Conservation (phyloP, 2,329 filamentous ascomycete species). For the Amauroascus verrucosus region DNA sequence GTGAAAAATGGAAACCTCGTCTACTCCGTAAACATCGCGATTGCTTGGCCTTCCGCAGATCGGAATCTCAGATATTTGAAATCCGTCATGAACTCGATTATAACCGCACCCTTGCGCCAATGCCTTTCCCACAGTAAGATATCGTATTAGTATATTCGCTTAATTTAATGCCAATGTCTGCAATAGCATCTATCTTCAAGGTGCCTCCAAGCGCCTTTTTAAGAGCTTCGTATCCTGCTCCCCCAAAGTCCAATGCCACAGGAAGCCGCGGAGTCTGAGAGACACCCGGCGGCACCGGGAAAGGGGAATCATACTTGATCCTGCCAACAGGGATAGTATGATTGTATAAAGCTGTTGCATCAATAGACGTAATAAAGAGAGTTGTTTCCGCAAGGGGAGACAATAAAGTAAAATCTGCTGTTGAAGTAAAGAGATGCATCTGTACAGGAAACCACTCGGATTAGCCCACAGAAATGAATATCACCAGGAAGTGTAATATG, state of each 20-base stretch:
- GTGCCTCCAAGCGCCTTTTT: slow-evolving; percentile 68
- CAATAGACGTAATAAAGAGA: slow-evolving; percentile 65
- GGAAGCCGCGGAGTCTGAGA: slow-evolving; percentile 66
- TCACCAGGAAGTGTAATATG: neutral
- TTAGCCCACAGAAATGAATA: neutral
- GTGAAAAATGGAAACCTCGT: too few relatives aligned
- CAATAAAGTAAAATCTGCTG: slow-evolving; percentile 69
- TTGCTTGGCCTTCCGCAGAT: neutral
- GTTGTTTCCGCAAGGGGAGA: slow-evolving; percentile 67
- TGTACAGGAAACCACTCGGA: slow-evolving; percentile 10
- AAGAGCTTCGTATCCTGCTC: slow-evolving; percentile 74
- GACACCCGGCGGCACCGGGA: slow-evolving; percentile 64
- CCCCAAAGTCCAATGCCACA: slow-evolving; percentile 66
- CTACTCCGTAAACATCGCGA: neutral
- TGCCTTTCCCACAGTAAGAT: slow-evolving; percentile 59
- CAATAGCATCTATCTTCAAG: slow-evolving; percentile 67
- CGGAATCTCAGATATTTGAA: neutral
- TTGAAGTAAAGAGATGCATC: slow-evolving; percentile 76
- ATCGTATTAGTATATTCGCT: slow-evolving; percentile 65
- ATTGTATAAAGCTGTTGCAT: slow-evolving; percentile 80
- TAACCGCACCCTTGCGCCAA: slow-evolving; percentile 52
- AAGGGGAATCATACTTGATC: slow-evolving; percentile 64
- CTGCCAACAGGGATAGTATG: slow-evolving; percentile 64
- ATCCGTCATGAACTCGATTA: slow-evolving; percentile 11
- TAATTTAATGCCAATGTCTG: slow-evolving; percentile 62